Evolutionary conservation across 495 filamentous ascomycete genomes (phyloP), one percentile per base, ranked within the genome.

Genomic region (Aspergillus ellipticus): DNA sequence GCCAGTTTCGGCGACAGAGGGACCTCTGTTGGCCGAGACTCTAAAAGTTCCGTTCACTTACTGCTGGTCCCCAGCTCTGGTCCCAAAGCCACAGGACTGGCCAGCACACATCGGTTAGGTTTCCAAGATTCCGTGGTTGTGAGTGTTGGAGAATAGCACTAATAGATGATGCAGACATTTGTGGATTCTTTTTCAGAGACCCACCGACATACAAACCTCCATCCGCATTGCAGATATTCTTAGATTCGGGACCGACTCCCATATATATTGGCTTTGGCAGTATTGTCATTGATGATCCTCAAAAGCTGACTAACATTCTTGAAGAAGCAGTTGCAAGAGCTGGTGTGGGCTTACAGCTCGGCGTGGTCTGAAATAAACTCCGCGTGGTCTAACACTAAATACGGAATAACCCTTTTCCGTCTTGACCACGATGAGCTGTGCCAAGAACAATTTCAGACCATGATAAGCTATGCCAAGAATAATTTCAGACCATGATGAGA

Each of bases 221-320:
- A 0, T 56, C 74, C 1, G 79, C 81, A 4, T 66, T 89, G 16
- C 66, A 64, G 0, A 67, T 63, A 0, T 87, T 87, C 55, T 67
- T 89, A 0, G 61, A 73, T 41, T 65, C 63, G 11, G 84, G 84
- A 2, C 74, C 80, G 5, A 65, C 76, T 6, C 85, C 85, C 15
- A 70, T 87, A 1, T 87, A 87, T 57, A 83, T 89, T 35, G 85
- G 85, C 11, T 89, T 89, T 58, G 85, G 85, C 2, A 82, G 77
- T 39, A 87, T 89, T 53, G 84, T 86, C 0, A 75, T 86, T 11
- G 82, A 86, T 29, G 75, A 87, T 53, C 79, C 82, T 0, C 69
- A 80, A 42, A 69, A 62, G 16, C 66, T 87, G 54, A 86, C 78
- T 1, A 51, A 67, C 0, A 72, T 79, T 0, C 68, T 88, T 2